These are phyloP conservation scores for Vigna reflexopilosa DNA, from an alignment of 306 rosid species.

Conservation along the genomic window DNA sequence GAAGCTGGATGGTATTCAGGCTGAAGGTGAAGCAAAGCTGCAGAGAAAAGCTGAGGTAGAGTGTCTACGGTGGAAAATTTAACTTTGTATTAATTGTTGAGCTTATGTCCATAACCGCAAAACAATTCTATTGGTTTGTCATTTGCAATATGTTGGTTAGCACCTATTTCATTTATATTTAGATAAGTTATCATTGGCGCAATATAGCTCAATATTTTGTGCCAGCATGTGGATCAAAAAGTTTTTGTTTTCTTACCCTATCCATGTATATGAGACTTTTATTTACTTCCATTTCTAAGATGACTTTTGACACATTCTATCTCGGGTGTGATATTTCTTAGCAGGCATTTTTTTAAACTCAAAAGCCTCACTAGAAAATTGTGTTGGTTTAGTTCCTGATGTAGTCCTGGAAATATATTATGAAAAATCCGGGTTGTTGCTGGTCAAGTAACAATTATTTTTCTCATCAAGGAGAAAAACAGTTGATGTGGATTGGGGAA, in stretches of 20 bases:
- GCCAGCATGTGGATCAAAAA: constrained; percentile 8
- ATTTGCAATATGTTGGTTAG: neutral
- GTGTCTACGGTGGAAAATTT: constrained; percentile 10
- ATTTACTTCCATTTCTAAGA: neutral
- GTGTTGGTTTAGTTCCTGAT: constrained; percentile 10
- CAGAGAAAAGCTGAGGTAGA: constrained; percentile 90
- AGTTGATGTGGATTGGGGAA: neutral
- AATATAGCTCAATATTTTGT: constrained; percentile 25
- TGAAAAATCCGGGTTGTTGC: constrained; percentile 12
- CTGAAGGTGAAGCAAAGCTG: constrained; percentile 84
- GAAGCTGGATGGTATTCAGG: constrained; percentile 82
- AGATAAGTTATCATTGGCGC: constrained; percentile 27
- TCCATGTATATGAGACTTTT: constrained; percentile 25
- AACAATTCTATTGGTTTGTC: neutral
- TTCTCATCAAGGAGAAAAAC: neutral
- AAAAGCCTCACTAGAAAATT: constrained; percentile 1
- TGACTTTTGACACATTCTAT: constrained; percentile 8
- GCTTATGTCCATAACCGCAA: constrained; percentile 15
- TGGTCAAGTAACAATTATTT: constrained; percentile 28
- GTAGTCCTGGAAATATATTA: neutral
- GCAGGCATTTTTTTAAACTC: neutral
- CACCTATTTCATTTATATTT: constrained; percentile 4
- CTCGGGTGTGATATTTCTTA: neutral
- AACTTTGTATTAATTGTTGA: constrained; percentile 24
- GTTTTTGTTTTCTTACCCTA: neutral